Base-by-base conservation (phyloP, 306 rosid species). In the Trifolium subterraneum region DNA sequence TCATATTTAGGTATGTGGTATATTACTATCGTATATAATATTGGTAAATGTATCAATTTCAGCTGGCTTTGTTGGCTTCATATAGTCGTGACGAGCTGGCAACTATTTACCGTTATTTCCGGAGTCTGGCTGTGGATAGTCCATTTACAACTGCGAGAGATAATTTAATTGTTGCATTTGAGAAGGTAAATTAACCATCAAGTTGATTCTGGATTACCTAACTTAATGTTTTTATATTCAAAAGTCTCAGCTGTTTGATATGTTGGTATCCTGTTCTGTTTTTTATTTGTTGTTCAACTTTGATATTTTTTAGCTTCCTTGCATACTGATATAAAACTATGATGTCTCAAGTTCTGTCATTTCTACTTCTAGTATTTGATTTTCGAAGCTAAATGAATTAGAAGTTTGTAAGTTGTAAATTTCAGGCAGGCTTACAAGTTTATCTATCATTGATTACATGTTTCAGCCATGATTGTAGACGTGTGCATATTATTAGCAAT, bases 111-210 rank as follows among this genome's bases (percentile, higher is more conserved):
- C 86, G 97, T 23, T 94, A 94, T 87, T 94, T 92, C 58, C 91
- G 99, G 79, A 94, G 98, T 78, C 68, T 94, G 78, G 97, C 96
- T 4, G 93, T 90, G 83, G 97, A 92, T 38, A 82, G 85, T 77
- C 97, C 99, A 54, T 94, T 90, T 87, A 68, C 97, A 77, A 94
- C 99, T 50, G 97, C 99, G 8, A 92, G 97, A 67, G 99, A 94
- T 50, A 94, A 94, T 84, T 85, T 94, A 82, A 87, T 88, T 73
- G 90, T 94, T 64, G 97, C 96, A 38, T 94, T 92, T 86, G 99
- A 94, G 85, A 94, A 94, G 99, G 99, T 94, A 84, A 79, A 55
- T 16, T 36, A 20, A 44, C 25, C 31, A 8, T 20, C 50, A 4
- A 42, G 11, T 71, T 78, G 15, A 25, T 64, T 77, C 68, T 13